Percentiles rank a stretch among this genome's conserved stretches.
Conservation (phyloP, 1,139 yeast genomes). For the Yamadazyma sp. region DNA sequence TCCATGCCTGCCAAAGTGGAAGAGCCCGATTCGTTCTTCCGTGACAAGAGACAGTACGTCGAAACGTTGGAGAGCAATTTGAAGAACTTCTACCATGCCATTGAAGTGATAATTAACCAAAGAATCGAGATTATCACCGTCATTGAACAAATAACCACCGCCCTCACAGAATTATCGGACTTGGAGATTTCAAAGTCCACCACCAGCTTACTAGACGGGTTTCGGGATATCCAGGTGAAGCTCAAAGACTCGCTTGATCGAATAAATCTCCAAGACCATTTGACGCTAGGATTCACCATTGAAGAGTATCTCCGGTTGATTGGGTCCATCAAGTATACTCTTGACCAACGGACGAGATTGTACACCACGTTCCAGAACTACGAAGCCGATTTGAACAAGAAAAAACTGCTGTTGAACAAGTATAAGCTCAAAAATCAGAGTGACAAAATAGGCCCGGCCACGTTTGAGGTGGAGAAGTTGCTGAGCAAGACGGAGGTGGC, state of each 20-base stretch:
- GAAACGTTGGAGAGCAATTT: constrained; percentile 76
- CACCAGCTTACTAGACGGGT: constrained; percentile 52
- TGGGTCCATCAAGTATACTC: constrained; percentile 71
- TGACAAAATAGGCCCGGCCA: constrained; percentile 57
- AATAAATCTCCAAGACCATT: constrained; percentile 79
- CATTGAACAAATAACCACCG: constrained; percentile 46
- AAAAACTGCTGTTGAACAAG: constrained; percentile 53
- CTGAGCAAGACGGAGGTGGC: constrained; percentile 57
- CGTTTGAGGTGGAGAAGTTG: constrained; percentile 57
- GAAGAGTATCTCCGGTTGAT: constrained; percentile 85
- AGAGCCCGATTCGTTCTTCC: constrained; percentile 80
- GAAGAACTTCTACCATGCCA: constrained; percentile 63
- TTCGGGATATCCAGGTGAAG: constrained; percentile 70
- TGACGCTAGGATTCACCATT: constrained; percentile 82
- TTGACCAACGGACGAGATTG: constrained; percentile 72
- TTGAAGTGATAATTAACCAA: constrained; percentile 75
- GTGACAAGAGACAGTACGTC: constrained; percentile 64
- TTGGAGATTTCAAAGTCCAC: constrained; percentile 75
- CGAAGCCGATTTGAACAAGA: constrained; percentile 44
- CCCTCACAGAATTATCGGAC: constrained; percentile 70
- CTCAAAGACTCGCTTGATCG: constrained; percentile 77
- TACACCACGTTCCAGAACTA: constrained; percentile 58
- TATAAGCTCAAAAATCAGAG: constrained; percentile 59
- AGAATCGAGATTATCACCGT: constrained; percentile 64
- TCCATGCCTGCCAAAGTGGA: constrained; percentile 59